Evolutionary conservation across 106 monocot genomes (phyloP).

Genomic region (Vanilla planifolia): DNA sequence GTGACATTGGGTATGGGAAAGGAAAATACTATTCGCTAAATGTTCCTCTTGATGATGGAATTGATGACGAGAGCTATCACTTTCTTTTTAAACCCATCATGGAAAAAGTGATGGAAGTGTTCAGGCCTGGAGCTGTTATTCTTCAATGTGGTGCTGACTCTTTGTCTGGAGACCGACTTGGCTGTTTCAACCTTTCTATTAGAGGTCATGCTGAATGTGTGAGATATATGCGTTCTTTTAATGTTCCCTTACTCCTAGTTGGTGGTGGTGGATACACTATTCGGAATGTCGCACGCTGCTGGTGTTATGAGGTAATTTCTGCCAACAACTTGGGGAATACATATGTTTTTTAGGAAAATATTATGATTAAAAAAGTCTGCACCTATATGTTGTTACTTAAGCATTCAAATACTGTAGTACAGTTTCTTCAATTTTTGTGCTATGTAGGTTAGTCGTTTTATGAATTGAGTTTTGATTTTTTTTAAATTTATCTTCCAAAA

Average conservation of each 20-base stretch:
- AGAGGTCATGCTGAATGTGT: slow-evolving; percentile 69
- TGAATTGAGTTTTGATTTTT: no score
- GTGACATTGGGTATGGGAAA: slow-evolving; percentile 51
- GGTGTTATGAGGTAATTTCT: slow-evolving; percentile 80
- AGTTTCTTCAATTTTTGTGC: no score
- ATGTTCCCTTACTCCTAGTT: slow-evolving; percentile 54
- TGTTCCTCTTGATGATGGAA: slow-evolving; percentile 74
- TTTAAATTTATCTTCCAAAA: no score
- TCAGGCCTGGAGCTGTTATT: slow-evolving; percentile 61
- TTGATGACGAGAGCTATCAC: slow-evolving; percentile 75
- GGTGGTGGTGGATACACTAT: slow-evolving; percentile 81
- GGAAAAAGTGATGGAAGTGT: slow-evolving; percentile 72
- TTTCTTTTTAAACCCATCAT: slow-evolving; percentile 72
- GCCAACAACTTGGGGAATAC: no score
- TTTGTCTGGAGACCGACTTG: slow-evolving; percentile 58
- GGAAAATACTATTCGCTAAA: slow-evolving; percentile 72
- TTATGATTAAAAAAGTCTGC: no score
- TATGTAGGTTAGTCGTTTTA: no score
- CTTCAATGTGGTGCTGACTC: slow-evolving; percentile 79
- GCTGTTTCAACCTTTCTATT: slow-evolving; percentile 67
- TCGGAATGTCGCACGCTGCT: slow-evolving; percentile 69
- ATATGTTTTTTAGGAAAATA: no score
- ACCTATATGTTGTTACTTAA: no score
- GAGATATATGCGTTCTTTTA: slow-evolving; percentile 65
- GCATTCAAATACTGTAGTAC: no score